phyloP scores from a whole-genome alignment of 306 rosid species.

The Styphnolobium japonicum region DNA sequence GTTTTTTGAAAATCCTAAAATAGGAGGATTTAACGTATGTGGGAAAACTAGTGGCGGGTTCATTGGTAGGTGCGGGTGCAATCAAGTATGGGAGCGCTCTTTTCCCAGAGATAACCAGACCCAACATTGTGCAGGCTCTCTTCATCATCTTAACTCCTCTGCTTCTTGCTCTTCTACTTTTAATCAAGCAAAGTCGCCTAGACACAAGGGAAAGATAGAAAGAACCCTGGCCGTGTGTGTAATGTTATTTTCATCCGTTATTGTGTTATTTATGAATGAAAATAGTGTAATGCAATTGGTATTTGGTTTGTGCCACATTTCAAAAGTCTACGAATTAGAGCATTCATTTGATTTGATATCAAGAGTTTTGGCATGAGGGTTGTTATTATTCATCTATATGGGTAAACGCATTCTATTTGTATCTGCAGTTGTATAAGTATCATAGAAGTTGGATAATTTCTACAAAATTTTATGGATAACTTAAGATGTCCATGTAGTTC shows the following conservation, averaged over 20 bases:
- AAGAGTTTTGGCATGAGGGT: too few relatives aligned
- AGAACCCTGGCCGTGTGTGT: too few relatives aligned
- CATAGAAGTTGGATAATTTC: too few relatives aligned
- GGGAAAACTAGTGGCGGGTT: slow-evolving; percentile 49
- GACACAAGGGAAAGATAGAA: neutral
- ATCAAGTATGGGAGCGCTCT: slow-evolving; percentile 75
- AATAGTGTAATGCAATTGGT: neutral
- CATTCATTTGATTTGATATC: too few relatives aligned
- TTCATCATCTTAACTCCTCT: slow-evolving; percentile 55
- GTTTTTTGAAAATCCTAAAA: neutral
- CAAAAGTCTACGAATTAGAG: too few relatives aligned
- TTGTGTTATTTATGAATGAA: neutral
- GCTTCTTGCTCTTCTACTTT: slow-evolving; percentile 52
- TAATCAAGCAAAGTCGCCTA: slow-evolving; percentile 52
- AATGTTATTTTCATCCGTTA: too few relatives aligned
- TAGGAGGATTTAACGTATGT: slow-evolving; percentile 64
- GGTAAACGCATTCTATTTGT: neutral
- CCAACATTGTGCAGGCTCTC: slow-evolving; percentile 65
- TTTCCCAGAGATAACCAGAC: slow-evolving; percentile 70
- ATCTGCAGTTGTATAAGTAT: neutral
- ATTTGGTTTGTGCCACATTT: too few relatives aligned
- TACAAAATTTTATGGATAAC: too few relatives aligned
- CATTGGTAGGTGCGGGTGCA: slow-evolving; percentile 54
- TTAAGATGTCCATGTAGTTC: neutral
- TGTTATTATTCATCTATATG: too few relatives aligned